Conservation (phyloP, 306 rosid species). For the Corylus avellana region DNA sequence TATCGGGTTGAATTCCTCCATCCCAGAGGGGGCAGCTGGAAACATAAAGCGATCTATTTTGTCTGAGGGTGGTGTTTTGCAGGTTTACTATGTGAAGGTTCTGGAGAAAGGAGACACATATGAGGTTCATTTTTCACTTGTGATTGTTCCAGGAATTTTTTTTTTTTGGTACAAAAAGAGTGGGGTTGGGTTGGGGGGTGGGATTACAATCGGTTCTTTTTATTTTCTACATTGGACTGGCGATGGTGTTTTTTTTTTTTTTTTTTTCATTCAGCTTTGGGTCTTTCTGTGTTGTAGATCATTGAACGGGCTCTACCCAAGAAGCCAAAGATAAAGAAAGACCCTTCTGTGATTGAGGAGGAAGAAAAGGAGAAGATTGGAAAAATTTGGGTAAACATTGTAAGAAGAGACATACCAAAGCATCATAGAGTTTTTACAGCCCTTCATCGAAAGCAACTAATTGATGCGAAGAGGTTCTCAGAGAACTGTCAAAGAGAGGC, state of each 20-base stretch:
- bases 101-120: slow-evolving; percentile 98
- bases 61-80: slow-evolving; percentile 93
- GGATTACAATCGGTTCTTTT: not conserved
- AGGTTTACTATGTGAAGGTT: slow-evolving; percentile 93
- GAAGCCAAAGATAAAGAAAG: slow-evolving; percentile 73
- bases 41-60: slow-evolving; percentile 84
- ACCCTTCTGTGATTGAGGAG: slow-evolving; percentile 75
- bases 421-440: slow-evolving; percentile 70
- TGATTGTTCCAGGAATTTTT: not conserved
- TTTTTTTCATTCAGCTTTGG: slow-evolving; percentile 20
- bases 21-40: slow-evolving; percentile 99
- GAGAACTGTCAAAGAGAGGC: slow-evolving; percentile 99
- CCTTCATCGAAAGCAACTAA: slow-evolving; percentile 85
- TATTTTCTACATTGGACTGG: not conserved
- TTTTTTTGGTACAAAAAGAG: not conserved
- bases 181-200: not conserved
- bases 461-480: slow-evolving; percentile 90
- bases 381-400: slow-evolving; percentile 82
- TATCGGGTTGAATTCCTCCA: slow-evolving; percentile 66
- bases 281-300: slow-evolving; percentile 55
- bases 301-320: slow-evolving; percentile 95
- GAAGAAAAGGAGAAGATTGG: slow-evolving; percentile 90
- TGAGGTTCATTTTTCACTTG: slow-evolving; percentile 58
- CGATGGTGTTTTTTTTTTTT: not conserved
- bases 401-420: slow-evolving; percentile 88